phyloP scores from a whole-genome alignment of 2,329 filamentous ascomycete species.

The Penicillium janthinellum region DNA sequence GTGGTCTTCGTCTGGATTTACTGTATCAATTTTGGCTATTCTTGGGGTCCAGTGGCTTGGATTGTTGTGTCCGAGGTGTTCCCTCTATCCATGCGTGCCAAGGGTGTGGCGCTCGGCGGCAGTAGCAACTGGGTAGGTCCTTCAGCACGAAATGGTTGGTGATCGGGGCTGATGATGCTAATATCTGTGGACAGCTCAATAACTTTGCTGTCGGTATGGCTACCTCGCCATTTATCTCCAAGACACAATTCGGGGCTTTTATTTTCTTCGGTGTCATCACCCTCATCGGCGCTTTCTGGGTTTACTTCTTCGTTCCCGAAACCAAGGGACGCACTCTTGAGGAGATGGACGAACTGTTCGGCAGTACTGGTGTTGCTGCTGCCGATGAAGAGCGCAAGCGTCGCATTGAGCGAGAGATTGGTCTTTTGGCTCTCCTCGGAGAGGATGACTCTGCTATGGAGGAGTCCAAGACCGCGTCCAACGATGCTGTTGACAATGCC shows the following conservation, averaged over 20 bases:
- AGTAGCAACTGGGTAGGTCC: constrained; percentile 52
- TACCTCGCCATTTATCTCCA: constrained; percentile 9
- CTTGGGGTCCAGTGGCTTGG: constrained; percentile 67
- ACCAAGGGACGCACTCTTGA: constrained; percentile 52
- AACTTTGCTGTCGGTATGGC: constrained; percentile 7
- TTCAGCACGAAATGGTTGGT: neutral
- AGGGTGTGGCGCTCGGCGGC: constrained; percentile 56
- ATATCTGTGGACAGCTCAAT: neutral
- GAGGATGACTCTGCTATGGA: neutral
- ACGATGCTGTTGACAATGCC: neutral
- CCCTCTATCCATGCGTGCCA: constrained; percentile 69
- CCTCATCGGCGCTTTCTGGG: constrained; percentile 60
- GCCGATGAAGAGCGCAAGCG: constrained; percentile 2
- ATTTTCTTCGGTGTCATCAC: constrained; percentile 70
- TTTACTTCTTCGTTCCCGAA: constrained; percentile 55
- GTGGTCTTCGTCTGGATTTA: constrained; percentile 64
- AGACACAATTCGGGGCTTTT: constrained; percentile 65
- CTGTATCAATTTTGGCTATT: constrained; percentile 71
- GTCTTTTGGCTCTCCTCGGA: constrained; percentile 2
- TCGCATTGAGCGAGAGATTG: constrained; percentile 5
- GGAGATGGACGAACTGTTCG: constrained; percentile 14
- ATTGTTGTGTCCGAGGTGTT: constrained; percentile 75
- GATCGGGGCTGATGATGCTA: neutral
- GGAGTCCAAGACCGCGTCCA: neutral
- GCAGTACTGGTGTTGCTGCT: constrained; percentile 1